phyloP scores from a whole-genome alignment of 1,139 yeast genomes.

The Saccharomyces uvarum region DNA sequence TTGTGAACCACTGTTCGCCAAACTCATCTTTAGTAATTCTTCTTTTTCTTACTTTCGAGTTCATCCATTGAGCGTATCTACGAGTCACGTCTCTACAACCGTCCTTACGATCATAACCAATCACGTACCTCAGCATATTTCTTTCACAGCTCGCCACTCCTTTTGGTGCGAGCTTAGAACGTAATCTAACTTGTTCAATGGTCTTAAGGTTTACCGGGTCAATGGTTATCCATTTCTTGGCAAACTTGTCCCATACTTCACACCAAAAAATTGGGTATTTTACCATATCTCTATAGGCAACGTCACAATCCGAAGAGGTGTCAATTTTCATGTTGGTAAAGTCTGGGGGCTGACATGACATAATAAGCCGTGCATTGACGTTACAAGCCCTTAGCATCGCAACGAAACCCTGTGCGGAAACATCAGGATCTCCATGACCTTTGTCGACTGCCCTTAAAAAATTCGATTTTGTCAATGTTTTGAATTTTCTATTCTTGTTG shows the following conservation, averaged over 20 bases:
- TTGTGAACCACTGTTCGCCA: slow-evolving; percentile 57
- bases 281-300: slow-evolving; percentile 14
- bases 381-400: slow-evolving; percentile 64
- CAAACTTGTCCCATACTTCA: slow-evolving; percentile 80
- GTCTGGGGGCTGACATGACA: slow-evolving; percentile 87
- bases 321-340: slow-evolving; percentile 41
- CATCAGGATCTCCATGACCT: slow-evolving; percentile 65
- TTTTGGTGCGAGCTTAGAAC: slow-evolving; percentile 66
- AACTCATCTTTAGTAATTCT: slow-evolving; percentile 55
- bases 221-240: slow-evolving; percentile 72
- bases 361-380: slow-evolving; percentile 64
- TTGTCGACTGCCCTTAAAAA: slow-evolving; percentile 39
- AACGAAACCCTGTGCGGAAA: slow-evolving; percentile 84
- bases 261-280: slow-evolving; percentile 79
- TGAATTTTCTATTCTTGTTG: slow-evolving; percentile 6
- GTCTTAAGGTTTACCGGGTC: slow-evolving; percentile 65
- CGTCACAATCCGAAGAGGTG: background rate
- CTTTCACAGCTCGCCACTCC: slow-evolving; percentile 48
- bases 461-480: slow-evolving; percentile 33
- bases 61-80: slow-evolving; percentile 62
- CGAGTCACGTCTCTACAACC: slow-evolving; percentile 77
- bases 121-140: slow-evolving; percentile 62
- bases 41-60: slow-evolving; percentile 70
- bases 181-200: slow-evolving; percentile 58
- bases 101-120: slow-evolving; percentile 64